Conservation (phyloP, 352 stramenopile species). For the Aphanomyces stellatus region DNA sequence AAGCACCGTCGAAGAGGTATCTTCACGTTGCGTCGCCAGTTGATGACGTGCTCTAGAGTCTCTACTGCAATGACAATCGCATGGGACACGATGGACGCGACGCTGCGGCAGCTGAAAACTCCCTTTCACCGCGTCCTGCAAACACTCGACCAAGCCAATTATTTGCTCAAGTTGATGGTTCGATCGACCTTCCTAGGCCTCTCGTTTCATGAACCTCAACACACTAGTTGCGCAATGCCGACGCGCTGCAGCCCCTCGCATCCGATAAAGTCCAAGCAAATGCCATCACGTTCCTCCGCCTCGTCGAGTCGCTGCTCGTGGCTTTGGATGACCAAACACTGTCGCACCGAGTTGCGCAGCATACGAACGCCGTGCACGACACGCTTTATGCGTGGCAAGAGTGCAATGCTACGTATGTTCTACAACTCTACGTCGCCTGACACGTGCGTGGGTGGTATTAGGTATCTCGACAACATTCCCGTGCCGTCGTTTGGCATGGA, state of each 20-base stretch:
- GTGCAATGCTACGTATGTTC: not conserved
- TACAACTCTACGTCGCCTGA: not conserved
- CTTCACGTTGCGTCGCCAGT: too few species aligned
- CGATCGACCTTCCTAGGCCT: too few species aligned
- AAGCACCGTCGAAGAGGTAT: not conserved
- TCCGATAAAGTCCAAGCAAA: not conserved
- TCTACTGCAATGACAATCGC: not conserved
- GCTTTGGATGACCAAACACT: not conserved
- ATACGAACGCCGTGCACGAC: constrained; percentile 6
- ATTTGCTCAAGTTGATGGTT: not conserved
- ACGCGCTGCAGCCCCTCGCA: not conserved
- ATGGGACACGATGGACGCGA: not conserved
- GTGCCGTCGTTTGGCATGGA: constrained; percentile 12
- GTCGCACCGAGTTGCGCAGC: not conserved
- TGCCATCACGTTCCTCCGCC: not conserved
- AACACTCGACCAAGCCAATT: constrained; percentile 1
- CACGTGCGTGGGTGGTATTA: not conserved
- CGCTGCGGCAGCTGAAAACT: not conserved
- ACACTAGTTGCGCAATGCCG: not conserved
- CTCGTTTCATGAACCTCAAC: not conserved
- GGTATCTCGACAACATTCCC: not conserved
- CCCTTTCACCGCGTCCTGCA: not conserved
- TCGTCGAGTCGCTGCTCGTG: not conserved
- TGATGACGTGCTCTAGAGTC: too few species aligned
- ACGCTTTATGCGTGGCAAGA: constrained; percentile 12